Evolutionary conservation across 352 stramenopile genomes (phyloP).

Genomic region (Thraustochytrium sp.): DNA sequence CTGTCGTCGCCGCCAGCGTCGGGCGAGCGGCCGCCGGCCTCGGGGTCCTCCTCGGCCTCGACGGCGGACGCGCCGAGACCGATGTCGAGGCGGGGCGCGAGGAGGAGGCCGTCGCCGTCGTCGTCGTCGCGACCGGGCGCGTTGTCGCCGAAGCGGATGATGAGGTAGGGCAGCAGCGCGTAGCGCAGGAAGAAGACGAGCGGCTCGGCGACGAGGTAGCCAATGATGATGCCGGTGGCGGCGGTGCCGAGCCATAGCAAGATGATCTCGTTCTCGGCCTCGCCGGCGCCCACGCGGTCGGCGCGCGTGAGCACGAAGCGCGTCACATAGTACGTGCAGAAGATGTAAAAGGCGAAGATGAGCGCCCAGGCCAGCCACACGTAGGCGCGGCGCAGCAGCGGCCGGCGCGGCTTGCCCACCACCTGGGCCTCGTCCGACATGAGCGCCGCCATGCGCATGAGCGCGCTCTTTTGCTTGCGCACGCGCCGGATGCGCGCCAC

Average conservation of each 20-base stretch:
- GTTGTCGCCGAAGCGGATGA: conserved; percentile 3
- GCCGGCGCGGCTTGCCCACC: neutral
- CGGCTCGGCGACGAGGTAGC: conserved; percentile 14
- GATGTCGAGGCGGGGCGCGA: no score
- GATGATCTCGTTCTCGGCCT: neutral
- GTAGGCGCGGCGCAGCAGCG: neutral
- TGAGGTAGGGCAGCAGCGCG: neutral
- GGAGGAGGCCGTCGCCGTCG: no score
- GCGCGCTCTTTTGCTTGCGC: conserved; percentile 16
- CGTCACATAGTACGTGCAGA: neutral
- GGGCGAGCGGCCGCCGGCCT: no score
- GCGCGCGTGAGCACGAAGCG: conserved; percentile 10
- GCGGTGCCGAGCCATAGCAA: conserved; percentile 14
- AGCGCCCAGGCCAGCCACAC: neutral
- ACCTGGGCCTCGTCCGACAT: neutral
- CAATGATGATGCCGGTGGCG: neutral
- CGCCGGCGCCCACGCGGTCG: neutral
- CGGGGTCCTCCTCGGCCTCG: no score
- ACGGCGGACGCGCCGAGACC: no score
- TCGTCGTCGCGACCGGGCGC: no score
- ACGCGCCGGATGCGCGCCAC: neutral
- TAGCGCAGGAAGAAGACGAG: conserved; percentile 4
- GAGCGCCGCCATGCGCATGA: neutral
- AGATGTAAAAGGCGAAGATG: conserved; percentile 8
- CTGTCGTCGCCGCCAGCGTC: no score